Base-by-base conservation (phyloP, 2,329 filamentous ascomycete species). In the Eurotiales sp. region DNA sequence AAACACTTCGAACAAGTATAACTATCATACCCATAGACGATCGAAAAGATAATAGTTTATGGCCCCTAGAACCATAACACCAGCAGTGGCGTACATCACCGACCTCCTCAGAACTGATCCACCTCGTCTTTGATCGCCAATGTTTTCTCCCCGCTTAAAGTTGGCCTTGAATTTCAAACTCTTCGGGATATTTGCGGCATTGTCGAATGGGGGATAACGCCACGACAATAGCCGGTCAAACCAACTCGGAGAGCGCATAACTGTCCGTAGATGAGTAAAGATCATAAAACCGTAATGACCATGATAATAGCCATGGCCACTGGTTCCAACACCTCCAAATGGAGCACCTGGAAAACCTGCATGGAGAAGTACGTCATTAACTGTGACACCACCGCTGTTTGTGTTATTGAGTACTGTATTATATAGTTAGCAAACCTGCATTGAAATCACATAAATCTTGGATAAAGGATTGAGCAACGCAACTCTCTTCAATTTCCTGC, bases 261-360 rank as follows among this genome's bases (percentile, higher is more conserved):
- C 17, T 1, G 65, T 63, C 3, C 68, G 59, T 23, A 58, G 58
- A 52, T 71, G 63, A 1, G 64, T 64, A 57, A 70, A 71, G 15
- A 59, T 55, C 42, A 71, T 67, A 64, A 81, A 71, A 30, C 77
- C 75, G 61, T 74, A 72, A 55, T 67, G 64, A 15, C 77, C 78
- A 57, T 78, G 76, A 59, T 80, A 79, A 48, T 62, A 64, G 47
- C 77, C 78, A 44, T 64, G 68, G 27, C 77, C 77, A 7, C 74
- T 77, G 15, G 69, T 65, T 23, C 78, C 78, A 17, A 79, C 69
- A 29, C 78, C 77, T 40, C 78, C 77, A 40, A 81, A 71, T 6
- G 77, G 77, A 2, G 71, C 68, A 22, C 65, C 65, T 2, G 69
- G 68, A 39, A 74, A 66, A 30, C 63, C 66, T 43, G 66, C 65